phyloP scores from a whole-genome alignment of 1,284 basidiomycete genomes.

The Sporisorium graminicola region DNA sequence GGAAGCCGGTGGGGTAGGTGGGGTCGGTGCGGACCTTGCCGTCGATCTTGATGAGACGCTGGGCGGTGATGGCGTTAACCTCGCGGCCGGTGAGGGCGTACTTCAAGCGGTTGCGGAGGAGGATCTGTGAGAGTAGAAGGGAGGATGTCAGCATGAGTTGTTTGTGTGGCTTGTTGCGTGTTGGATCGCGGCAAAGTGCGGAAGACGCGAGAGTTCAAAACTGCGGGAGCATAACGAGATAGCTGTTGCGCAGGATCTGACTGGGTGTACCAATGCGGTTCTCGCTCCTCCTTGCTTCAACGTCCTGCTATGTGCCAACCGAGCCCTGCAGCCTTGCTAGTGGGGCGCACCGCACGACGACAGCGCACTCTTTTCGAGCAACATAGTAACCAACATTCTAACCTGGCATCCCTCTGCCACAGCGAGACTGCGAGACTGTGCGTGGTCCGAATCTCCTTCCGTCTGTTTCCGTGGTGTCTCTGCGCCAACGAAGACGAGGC shows the following conservation, averaged over 20 bases:
- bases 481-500: no score
- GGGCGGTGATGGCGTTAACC: constrained; percentile 93
- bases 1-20: constrained; percentile 96
- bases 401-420: no score
- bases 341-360: neutral
- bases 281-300: neutral
- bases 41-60: constrained; percentile 98
- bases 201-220: neutral
- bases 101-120: constrained; percentile 99
- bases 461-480: no score
- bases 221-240: constrained; percentile 8
- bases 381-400: no score
- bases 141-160: constrained; percentile 8
- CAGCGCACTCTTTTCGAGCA: neutral
- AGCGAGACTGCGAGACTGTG: no score
- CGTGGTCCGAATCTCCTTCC: no score
- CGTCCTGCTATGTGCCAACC: no score
- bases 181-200: neutral
- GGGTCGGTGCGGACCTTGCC: constrained; percentile 98
- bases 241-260: neutral
- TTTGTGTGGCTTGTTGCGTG: no score
- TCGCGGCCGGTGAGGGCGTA: constrained; percentile 97
- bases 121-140: constrained; percentile 73
- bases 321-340: neutral
- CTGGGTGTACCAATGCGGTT: no score